Base-by-base conservation (phyloP, 371 early-diverging fungal species). In the Actinomucor elegans region DNA sequence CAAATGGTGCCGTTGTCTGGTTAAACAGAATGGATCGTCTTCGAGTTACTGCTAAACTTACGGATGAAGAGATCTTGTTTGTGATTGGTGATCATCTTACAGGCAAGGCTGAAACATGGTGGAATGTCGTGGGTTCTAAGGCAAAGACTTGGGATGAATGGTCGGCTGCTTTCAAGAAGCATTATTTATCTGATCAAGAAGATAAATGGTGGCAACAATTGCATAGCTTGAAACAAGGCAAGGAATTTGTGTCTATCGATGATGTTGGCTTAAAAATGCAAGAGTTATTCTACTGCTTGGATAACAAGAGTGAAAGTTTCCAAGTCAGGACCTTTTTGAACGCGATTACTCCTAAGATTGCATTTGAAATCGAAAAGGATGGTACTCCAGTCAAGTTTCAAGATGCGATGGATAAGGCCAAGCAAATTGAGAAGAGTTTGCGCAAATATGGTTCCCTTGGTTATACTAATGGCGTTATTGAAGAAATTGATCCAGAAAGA, bases 131-230 rank as follows among this genome's bases (percentile, higher is more conserved):
- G n/a, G n/a, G n/a, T n/a, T n/a, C n/a, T n/a, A n/a, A n/a, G n/a
- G 27, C 44, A 43, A 28, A 42, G 15, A 29, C 14, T 27, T 52
- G 44, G 44, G 41, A 15, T 10, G 23, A 38, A 24, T 41, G 36
- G 20, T 20, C 38, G 26, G 29, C 23, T 48, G 3, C 26, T 54
- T 44, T 56, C 40, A 12, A 66, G 61, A 44, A 45, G 38, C 18
- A 74, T 54, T 43, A 44, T 47, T 11, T 54, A 28, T 20, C 63
- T 62, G 38, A 41, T 31, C 40, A 45, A 24, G 57, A 57, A 31
- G 53, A 56, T 42, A 15, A 27, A 46, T 57, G 57, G 50, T 50
- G 57, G 49, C 1, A 5, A 1, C n/a, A 35, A 18, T 4, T 57
- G 2, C 26, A 50, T 3, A 24, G 2, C 1, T 7, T 51, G 20